Base-by-base conservation (phyloP, 2,329 filamentous ascomycete species). In the Aspergillus eucalypticola region DNA sequence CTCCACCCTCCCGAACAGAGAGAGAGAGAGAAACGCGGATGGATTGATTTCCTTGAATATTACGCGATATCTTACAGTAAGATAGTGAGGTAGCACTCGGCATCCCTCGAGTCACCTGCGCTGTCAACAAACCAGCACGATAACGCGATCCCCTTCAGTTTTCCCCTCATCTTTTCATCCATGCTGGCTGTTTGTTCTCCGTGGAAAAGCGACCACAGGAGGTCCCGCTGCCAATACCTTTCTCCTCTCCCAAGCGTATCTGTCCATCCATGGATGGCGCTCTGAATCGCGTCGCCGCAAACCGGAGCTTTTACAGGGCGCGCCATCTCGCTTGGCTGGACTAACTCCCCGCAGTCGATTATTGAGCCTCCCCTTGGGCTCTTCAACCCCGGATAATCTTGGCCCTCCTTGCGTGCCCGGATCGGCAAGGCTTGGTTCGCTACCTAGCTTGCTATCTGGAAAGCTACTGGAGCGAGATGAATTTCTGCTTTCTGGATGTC, bases 311-410 rank as follows among this genome's bases (percentile, higher is more conserved):
- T 55, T 15, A 11, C 32, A n/a, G 32, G 35, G 42, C 61, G 59
- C 58, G 54, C 60, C 59, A 62, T 62, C 60, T 64, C 61, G 60
- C 46, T 23, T 38, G 51, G 39, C 35, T 42, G 46, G 42, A 23
- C 54, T 42, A 49, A 54, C 13, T 23, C 57, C 55, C 63, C 61
- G 55, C 63, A 62, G 44, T 62, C 60, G 60, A 60, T 62, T 60
- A 60, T 62, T 61, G 62, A 60, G 60, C 59, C 57, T 64, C 63
- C 38, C 46, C 25, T 23, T 44, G 25, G 15, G 46, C 25, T 27
- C 53, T 59, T 17, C 49, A 50, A 59, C 60, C 57, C 60, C 62
- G 56, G 62, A 64, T 21, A 39, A 56, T n/a, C 27, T 49, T 50
- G 54, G 39, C 49, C 32, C 49, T 57, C 53, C 55, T 23, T 52